Percentiles rank a stretch among this genome's conserved stretches.
These are phyloP conservation scores for Allium cepa DNA, from an alignment of 106 monocot species.

Conservation along the genomic window DNA sequence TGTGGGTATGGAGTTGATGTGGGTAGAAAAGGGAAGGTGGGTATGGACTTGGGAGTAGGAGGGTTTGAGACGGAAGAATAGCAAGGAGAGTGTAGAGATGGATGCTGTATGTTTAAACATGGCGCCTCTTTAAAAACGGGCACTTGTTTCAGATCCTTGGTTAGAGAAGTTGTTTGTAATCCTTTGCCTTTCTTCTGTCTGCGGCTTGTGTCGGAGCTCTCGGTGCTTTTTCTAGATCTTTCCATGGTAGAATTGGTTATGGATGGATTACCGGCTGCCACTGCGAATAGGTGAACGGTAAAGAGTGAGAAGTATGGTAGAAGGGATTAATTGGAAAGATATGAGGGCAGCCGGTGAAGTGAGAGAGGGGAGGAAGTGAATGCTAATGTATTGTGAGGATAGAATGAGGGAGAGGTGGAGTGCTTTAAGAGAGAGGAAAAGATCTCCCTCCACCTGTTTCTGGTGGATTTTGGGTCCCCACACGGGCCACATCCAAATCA, in stretches of 20 bases:
- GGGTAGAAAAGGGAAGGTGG: background rate
- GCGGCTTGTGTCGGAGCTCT: background rate
- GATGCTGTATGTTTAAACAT: background rate
- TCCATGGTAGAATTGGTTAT: background rate
- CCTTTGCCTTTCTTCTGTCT: constrained; percentile 4
- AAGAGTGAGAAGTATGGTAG: background rate
- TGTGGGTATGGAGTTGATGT: background rate
- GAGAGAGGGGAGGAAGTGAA: background rate
- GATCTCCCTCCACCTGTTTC: background rate
- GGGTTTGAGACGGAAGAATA: background rate
- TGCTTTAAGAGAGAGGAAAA: background rate
- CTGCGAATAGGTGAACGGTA: background rate
- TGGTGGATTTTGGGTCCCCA: background rate
- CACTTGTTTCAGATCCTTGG: background rate
- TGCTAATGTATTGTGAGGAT: background rate
- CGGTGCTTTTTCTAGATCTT: constrained; percentile 1
- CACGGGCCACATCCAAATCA: background rate
- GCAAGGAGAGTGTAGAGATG: background rate
- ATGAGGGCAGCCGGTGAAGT: background rate
- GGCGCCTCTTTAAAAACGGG: constrained; percentile 2
- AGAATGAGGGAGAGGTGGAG: background rate
- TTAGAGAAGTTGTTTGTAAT: background rate
- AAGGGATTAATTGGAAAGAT: background rate
- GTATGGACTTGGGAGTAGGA: background rate
- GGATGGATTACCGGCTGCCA: background rate